Evolutionary conservation across 2,329 filamentous ascomycete species (phyloP).

Genomic region (Aspergillus sergii): DNA sequence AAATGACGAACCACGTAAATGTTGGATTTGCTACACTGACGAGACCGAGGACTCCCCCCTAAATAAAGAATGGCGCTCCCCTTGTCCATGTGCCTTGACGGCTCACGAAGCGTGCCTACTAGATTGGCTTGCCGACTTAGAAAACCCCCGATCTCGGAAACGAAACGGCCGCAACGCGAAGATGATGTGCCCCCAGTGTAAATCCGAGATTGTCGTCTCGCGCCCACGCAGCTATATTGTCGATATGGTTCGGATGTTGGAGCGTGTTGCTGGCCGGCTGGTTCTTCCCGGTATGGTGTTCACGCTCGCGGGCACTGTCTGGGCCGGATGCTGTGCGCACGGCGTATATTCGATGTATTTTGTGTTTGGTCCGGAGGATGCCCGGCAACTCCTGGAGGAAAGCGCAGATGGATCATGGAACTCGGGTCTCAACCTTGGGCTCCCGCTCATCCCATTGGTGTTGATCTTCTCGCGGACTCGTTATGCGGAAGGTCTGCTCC

Average conservation of each 20-base stretch:
- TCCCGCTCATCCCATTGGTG: conserved; percentile 69
- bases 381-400: conserved; percentile 54
- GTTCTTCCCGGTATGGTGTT: conserved; percentile 66
- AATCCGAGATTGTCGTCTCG: conserved; percentile 74
- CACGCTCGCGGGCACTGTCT: conserved; percentile 50
- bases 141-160: conserved; percentile 60
- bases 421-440: conserved; percentile 59
- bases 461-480: conserved; percentile 69
- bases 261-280: conserved; percentile 59
- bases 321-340: conserved; percentile 57
- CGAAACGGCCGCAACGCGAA: conserved; percentile 57
- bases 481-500: conserved; percentile 65
- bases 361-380: conserved; percentile 67
- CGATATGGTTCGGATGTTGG: conserved; percentile 62
- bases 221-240: conserved; percentile 75
- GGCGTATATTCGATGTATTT: conserved; percentile 66
- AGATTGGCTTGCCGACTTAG: conserved; percentile 90
- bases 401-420: conserved; percentile 41
- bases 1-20: conserved; percentile 52
- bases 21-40: conserved; percentile 71
- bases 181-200: conserved; percentile 87
- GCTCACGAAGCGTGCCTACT: conserved; percentile 89
- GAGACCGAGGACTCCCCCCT: conserved; percentile 64
- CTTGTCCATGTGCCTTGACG: conserved; percentile 86
- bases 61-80: conserved; percentile 74